Evolutionary conservation across 306 rosid species (phyloP), one percentile per base, ranked within the genome.

Genomic region (Vachellia collinsii): DNA sequence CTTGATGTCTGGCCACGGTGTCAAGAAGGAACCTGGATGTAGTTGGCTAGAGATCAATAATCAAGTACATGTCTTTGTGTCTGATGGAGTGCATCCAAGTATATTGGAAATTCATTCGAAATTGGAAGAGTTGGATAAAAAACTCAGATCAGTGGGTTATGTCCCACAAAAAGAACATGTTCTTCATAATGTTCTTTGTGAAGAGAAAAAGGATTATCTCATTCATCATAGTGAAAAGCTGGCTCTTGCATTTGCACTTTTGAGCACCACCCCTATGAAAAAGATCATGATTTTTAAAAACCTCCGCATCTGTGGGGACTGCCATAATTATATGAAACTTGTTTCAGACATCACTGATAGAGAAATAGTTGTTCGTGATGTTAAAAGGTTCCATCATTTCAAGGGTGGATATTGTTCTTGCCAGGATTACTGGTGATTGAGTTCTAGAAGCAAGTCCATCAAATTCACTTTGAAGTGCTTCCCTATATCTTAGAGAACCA

Each of bases 21-120:
- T 84, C 61, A 84, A 84, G 74, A 84, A 84, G 82, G 87, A 84
- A 71, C 87, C 87, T 29, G 87, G 87, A 76, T 84, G 87, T 63
- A 84, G 87, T 78, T 84, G 87, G 87, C 72, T 84, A 51, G 87
- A 76, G 80, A 80, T 80, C 78, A 70, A 65, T 59, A 78, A 74
- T 71, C 61, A 76, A 71, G 67, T 80, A 59, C 81, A 84, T 34
- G 80, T 71, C 65, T 84, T 84, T 64, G 50, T 80, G 48, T 84
- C 82, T 70, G 82, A 56, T 71, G 79, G 76, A 70, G 73, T 69
- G 9, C 84, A 80, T 64, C 87, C 82, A 76, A 80, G 72, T 46
- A 76, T 80, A 56, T 37, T 1, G 48, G 79, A 84, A 69, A 80
- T 84, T 37, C 74, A 71, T 76, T 70, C 56, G 68, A 71, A 80